Percentiles rank a stretch among this genome's conserved stretches.
Evolutionary conservation across 768 basidiomycete genomes (phyloP).

Genomic region (Pulveroboletus sp.): DNA sequence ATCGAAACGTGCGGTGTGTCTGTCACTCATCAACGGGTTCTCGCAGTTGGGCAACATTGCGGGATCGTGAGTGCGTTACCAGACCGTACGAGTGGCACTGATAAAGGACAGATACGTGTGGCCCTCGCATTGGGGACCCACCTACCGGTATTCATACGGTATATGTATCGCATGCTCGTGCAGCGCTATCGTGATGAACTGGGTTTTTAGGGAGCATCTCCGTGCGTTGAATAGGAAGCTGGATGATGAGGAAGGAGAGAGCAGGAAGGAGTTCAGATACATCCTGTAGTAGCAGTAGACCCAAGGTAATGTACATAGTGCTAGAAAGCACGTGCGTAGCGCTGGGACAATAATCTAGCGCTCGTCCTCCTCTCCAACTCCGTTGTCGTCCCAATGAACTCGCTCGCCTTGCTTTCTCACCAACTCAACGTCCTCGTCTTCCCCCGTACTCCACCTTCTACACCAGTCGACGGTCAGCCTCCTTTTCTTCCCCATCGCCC

Average conservation of each 20-base stretch:
- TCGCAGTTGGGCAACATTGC: constrained; percentile 81
- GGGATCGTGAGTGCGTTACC: constrained; percentile 57
- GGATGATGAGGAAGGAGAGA: constrained; percentile 32
- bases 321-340: constrained; percentile 4
- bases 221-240: constrained; percentile 36
- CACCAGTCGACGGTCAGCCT: constrained; percentile 40
- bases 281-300: constrained; percentile 35
- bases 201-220: constrained; percentile 43
- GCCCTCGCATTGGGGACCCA: constrained; percentile 65
- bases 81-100: neutral
- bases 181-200: constrained; percentile 46
- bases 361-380: neutral
- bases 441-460: constrained; percentile 53
- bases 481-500: constrained; percentile 26
- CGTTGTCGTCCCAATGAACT: constrained; percentile 56
- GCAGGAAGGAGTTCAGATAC: constrained; percentile 43
- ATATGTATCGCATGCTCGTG: constrained; percentile 64
- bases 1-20: constrained; percentile 77
- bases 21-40: constrained; percentile 78
- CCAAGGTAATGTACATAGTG: neutral
- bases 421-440: constrained; percentile 75
- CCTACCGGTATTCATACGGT: constrained; percentile 65
- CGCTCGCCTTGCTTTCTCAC: constrained; percentile 73
- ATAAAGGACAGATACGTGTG: constrained; percentile 49
- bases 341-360: neutral